Evolutionary conservation across 805 yeast species (phyloP).

Genomic region (Maudiozyma serrabonitensis): DNA sequence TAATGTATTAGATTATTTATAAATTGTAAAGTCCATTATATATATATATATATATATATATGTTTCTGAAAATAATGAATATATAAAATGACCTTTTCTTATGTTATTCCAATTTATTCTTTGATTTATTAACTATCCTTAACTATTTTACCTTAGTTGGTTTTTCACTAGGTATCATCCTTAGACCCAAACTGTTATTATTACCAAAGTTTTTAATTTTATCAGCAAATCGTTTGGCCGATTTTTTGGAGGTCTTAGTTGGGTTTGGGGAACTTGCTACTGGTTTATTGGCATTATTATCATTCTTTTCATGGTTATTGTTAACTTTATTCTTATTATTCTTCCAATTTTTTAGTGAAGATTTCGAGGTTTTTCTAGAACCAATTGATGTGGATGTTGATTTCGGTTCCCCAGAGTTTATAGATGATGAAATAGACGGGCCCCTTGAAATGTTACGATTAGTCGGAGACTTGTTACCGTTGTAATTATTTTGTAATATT

Average conservation of each 20-base stretch:
- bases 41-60: no score
- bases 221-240: slow-evolving; percentile 9
- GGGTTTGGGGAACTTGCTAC: neutral
- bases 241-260: neutral
- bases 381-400: neutral
- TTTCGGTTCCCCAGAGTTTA: neutral
- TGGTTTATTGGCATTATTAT: neutral
- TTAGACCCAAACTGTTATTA: slow-evolving; percentile 13
- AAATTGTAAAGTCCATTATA: no score
- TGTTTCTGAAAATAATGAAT: no score
- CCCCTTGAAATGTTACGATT: neutral
- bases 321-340: neutral
- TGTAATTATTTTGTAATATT: neutral
- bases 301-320: neutral
- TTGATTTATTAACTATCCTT: no score
- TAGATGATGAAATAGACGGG: neutral
- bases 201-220: slow-evolving; percentile 13
- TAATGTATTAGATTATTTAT: no score
- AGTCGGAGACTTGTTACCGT: neutral
- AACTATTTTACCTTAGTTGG: neutral
- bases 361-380: neutral
- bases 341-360: neutral
- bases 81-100: no score
- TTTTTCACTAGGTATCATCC: slow-evolving; percentile 3
- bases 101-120: no score